These are phyloP conservation scores for Amanita polypyramis DNA, from an alignment of 768 basidiomycete genomes.

Conservation along the genomic window DNA sequence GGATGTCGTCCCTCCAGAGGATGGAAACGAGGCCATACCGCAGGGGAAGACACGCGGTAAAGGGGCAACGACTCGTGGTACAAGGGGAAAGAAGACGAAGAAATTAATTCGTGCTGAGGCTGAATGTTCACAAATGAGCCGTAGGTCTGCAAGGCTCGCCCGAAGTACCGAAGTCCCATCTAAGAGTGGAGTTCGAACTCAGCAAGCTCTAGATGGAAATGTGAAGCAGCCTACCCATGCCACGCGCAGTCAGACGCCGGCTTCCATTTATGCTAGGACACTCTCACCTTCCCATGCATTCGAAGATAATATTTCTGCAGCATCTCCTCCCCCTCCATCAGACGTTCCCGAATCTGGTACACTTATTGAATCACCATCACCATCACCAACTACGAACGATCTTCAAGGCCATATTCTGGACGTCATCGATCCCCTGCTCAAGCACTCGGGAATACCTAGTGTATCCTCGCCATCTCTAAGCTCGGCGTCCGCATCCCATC, in stretches of 20 bases:
- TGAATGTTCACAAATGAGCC: background rate
- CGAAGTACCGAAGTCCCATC: background rate
- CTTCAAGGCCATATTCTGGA: background rate
- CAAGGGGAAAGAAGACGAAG: background rate
- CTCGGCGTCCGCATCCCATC: background rate
- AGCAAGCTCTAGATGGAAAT: background rate
- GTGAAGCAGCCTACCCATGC: too few species aligned
- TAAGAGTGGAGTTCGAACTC: constrained; percentile 1
- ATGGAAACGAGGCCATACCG: background rate
- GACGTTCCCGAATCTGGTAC: background rate
- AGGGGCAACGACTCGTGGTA: background rate
- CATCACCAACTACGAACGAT: background rate
- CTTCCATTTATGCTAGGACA: background rate
- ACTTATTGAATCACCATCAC: background rate
- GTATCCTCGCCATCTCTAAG: background rate
- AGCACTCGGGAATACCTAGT: background rate
- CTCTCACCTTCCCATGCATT: background rate
- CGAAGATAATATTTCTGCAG: background rate
- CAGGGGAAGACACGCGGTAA: background rate
- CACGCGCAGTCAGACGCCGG: background rate
- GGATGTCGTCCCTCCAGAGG: background rate
- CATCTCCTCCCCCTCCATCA: constrained; percentile 8
- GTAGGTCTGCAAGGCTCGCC: constrained; percentile 6
- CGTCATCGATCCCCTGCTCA: constrained; percentile 1
- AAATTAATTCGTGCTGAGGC: background rate